Evolutionary conservation across 1,139 yeast species (phyloP).

Genomic region (Candida frijolesensis): DNA sequence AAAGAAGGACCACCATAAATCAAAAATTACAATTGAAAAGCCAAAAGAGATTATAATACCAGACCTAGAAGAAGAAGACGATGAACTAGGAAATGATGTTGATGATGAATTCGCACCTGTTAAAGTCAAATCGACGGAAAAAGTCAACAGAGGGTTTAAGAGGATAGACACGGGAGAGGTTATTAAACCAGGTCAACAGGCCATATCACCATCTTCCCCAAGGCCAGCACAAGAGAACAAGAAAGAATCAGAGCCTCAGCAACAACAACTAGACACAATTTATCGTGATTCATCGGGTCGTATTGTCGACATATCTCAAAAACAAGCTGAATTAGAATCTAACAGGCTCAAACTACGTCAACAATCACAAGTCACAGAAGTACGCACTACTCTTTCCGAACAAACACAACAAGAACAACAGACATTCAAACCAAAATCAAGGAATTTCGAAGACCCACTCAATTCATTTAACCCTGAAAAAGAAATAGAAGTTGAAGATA

Average conservation of each 20-base stretch:
- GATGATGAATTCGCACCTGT: constrained; percentile 23
- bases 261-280: constrained; percentile 26
- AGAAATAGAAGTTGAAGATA: constrained; percentile 42
- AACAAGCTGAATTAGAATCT: constrained; percentile 39
- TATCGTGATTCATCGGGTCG: constrained; percentile 46
- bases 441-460: constrained; percentile 72
- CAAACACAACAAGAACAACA: constrained; percentile 31
- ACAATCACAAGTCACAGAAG: constrained; percentile 8
- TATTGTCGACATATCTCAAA: constrained; percentile 34
- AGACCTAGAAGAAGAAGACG: constrained; percentile 7
- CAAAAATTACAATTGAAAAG: background rate
- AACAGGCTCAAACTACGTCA: constrained; percentile 30
- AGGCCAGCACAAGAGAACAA: background rate
- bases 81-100: constrained; percentile 1
- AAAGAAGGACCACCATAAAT: constrained; percentile 13
- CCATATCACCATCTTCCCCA: no score
- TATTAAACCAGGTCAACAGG: constrained; percentile 5
- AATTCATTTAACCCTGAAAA: constrained; percentile 34
- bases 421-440: constrained; percentile 31
- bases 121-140: constrained; percentile 18
- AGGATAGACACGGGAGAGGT: constrained; percentile 36
- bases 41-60: constrained; percentile 5
- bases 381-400: constrained; percentile 13
- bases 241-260: background rate
- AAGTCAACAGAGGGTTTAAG: constrained; percentile 35